Percentiles rank a stretch among this genome's conserved stretches.
Evolutionary conservation across 2,329 filamentous ascomycete genomes (phyloP).

Genomic region (Decorospora gaudefroyi): DNA sequence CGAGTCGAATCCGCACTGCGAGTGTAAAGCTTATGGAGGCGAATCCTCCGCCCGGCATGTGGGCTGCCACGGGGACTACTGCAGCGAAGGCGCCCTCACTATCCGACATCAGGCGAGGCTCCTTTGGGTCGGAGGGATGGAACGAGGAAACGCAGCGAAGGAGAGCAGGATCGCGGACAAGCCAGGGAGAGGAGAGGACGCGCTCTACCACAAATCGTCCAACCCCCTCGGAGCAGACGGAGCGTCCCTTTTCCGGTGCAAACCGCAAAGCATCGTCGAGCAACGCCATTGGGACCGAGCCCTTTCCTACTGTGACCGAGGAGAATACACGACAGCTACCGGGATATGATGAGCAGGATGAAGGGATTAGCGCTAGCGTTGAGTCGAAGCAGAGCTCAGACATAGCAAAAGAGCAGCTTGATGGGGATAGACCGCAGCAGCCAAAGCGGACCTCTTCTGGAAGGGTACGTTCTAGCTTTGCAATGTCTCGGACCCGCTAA

Average conservation of each 20-base stretch:
- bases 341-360: conserved; percentile 13
- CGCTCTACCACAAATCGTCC: conserved; percentile 12
- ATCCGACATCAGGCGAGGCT: conserved; percentile 49
- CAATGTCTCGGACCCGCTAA: conserved; percentile 1
- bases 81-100: conserved; percentile 51
- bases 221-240: conserved; percentile 12
- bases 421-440: conserved; percentile 16
- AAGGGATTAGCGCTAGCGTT: conserved; percentile 10
- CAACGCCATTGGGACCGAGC: conserved; percentile 24
- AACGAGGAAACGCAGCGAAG: conserved; percentile 35
- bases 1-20: conserved; percentile 41
- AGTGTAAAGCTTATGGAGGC: conserved; percentile 48
- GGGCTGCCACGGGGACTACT: conserved; percentile 51
- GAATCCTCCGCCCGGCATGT: conserved; percentile 49
- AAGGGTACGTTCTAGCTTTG: conserved; percentile 21
- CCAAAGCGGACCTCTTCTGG: conserved; percentile 19
- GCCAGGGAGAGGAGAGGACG: conserved; percentile 27
- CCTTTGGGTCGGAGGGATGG: conserved; percentile 44
- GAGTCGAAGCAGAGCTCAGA: conserved; percentile 27
- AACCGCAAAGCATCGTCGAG: conserved; percentile 21
- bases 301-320: conserved; percentile 40
- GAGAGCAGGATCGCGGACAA: conserved; percentile 32
- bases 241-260: neutral
- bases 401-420: conserved; percentile 21
- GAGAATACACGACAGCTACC: conserved; percentile 23